Evolutionary conservation across 345 rosid species (phyloP).

Genomic region (Citrus trifoliata): DNA sequence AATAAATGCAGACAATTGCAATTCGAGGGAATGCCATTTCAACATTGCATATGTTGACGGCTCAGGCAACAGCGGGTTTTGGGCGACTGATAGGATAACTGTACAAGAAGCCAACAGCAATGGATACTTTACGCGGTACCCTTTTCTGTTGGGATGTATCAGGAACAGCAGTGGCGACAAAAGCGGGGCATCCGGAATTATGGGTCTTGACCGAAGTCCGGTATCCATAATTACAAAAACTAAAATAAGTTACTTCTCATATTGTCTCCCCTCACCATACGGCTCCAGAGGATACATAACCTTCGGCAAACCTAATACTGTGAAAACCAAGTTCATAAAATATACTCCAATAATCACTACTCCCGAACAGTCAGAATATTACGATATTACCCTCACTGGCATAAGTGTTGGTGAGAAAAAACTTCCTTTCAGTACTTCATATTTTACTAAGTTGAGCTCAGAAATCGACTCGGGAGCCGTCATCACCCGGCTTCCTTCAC

Average conservation of each 20-base stretch:
- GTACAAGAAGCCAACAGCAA: no score
- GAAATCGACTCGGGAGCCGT: constrained; percentile 33
- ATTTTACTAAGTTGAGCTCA: not conserved
- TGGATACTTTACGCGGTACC: no score
- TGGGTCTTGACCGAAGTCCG: no score
- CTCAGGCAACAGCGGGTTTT: constrained; percentile 11
- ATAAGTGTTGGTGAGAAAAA: constrained; percentile 17
- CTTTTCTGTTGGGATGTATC: constrained; percentile 8
- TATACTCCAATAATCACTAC: no score
- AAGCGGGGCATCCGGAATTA: not conserved
- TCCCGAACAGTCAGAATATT: not conserved
- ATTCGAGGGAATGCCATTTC: constrained; percentile 18
- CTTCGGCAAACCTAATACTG: no score
- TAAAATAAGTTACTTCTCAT: constrained; percentile 15
- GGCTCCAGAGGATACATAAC: constrained; percentile 19
- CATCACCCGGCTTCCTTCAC: not conserved
- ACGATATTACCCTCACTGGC: constrained; percentile 21
- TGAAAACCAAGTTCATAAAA: no score
- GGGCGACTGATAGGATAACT: not conserved
- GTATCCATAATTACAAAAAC: no score
- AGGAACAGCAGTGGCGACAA: not conserved
- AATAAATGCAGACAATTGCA: constrained; percentile 7
- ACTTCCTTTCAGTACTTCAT: not conserved
- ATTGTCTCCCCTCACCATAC: constrained; percentile 28
- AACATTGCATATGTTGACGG: constrained; percentile 15